phyloP scores from a whole-genome alignment of 352 stramenopile species.

The Globisporangium cylindrosporum region DNA sequence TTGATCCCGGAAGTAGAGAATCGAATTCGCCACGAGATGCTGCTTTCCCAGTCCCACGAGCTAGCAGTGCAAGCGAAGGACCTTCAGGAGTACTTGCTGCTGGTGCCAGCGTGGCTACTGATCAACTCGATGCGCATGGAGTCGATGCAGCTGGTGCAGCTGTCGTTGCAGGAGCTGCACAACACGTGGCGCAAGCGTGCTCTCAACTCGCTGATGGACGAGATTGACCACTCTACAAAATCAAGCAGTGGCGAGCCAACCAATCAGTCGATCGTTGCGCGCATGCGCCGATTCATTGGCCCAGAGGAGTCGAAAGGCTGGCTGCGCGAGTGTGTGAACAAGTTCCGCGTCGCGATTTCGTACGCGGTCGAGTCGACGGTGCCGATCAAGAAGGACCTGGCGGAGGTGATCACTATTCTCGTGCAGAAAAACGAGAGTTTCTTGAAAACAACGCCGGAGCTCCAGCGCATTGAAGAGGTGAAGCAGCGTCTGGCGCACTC shows the following conservation, averaged over 20 bases:
- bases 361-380: conserved; percentile 66
- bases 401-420: conserved; percentile 59
- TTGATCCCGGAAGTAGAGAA: conserved; percentile 93
- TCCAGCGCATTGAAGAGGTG: conserved; percentile 51
- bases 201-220: conserved; percentile 87
- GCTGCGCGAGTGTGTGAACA: conserved; percentile 66
- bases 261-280: conserved; percentile 34
- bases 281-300: conserved; percentile 69
- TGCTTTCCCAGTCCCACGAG: conserved; percentile 34
- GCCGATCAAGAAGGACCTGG: conserved; percentile 68
- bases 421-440: conserved; percentile 61
- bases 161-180: conserved; percentile 96
- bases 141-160: conserved; percentile 98
- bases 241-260: conserved; percentile 9
- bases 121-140: conserved; percentile 99
- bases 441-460: conserved; percentile 48
- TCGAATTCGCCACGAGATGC: conserved; percentile 78
- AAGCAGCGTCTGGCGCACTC: conserved; percentile 63
- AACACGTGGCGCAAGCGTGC: conserved; percentile 98
- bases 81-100: conserved; percentile 64
- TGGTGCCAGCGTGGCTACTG: conserved; percentile 94
- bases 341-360: conserved; percentile 81
- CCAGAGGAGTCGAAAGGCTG: conserved; percentile 32
- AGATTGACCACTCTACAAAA: conserved; percentile 36
- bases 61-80: conserved; percentile 19